Conservation (phyloP, 2,329 filamentous ascomycete species). For the Chaetomium sp. region DNA sequence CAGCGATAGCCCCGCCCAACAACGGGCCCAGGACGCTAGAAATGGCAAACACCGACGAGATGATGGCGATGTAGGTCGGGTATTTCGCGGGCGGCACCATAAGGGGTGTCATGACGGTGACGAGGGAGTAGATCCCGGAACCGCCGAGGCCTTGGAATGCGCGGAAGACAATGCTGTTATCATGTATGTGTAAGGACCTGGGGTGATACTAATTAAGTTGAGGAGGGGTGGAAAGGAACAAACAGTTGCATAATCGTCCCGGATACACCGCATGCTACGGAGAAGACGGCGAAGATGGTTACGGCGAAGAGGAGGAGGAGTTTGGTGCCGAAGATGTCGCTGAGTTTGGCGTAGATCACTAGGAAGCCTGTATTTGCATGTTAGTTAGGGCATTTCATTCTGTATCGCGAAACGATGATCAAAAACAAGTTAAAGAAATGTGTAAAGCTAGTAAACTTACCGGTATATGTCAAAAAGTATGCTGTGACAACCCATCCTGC, state of each 20-base stretch:
- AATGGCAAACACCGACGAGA: slow-evolving; percentile 35
- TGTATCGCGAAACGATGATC: too few species aligned
- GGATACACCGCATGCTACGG: slow-evolving; percentile 32
- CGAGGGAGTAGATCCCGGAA: slow-evolving; percentile 41
- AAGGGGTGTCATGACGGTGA: slow-evolving; percentile 31
- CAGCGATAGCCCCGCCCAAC: slow-evolving; percentile 37
- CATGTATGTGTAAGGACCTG: neutral
- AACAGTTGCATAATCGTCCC: slow-evolving; percentile 30
- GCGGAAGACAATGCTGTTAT: slow-evolving; percentile 22
- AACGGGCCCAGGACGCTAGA: slow-evolving; percentile 38
- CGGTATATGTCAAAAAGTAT: slow-evolving; percentile 44
- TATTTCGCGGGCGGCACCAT: slow-evolving; percentile 32
- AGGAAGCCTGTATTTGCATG: slow-evolving; percentile 30
- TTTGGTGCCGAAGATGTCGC: slow-evolving; percentile 40
- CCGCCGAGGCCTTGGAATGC: slow-evolving; percentile 41
- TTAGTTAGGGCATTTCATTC: too few species aligned
- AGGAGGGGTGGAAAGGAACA: neutral
- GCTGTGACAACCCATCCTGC: slow-evolving; percentile 42
- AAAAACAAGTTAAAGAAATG: too few species aligned
- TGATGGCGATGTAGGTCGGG: slow-evolving; percentile 28
- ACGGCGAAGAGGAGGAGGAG: slow-evolving; percentile 30
- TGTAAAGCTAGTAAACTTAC: slow-evolving; percentile 20
- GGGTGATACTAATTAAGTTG: neutral
- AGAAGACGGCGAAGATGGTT: slow-evolving; percentile 34
- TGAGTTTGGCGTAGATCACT: slow-evolving; percentile 38